phyloP scores from a whole-genome alignment of 108 stramenopile genomes.

The Schizochytrium sp. region DNA sequence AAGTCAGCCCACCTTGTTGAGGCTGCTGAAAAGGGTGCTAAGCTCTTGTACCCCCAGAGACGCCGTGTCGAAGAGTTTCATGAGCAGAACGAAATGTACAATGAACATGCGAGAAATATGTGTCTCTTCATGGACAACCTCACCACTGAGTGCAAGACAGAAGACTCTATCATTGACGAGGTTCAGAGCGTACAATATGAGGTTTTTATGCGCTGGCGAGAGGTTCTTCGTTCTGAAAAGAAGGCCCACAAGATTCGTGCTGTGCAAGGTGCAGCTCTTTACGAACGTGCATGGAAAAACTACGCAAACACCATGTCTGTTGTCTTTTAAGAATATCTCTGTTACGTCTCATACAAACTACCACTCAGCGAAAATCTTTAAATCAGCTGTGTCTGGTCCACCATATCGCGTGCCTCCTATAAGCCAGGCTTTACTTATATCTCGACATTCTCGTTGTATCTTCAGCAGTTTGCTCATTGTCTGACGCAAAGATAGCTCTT shows the following conservation, averaged over 20 bases:
- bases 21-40: not conserved
- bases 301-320: not conserved
- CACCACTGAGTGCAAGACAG: not conserved
- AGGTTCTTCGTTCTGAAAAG: not conserved
- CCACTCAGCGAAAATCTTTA: not conserved
- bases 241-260: not conserved
- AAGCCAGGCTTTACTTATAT: no score
- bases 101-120: not conserved
- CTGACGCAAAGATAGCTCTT: no score
- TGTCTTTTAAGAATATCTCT: not conserved
- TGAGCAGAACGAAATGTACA: not conserved
- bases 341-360: not conserved
- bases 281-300: not conserved
- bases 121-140: conserved; percentile 1
- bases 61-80: not conserved
- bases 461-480: no score
- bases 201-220: conserved; percentile 19
- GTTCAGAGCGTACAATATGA: not conserved
- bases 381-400: not conserved
- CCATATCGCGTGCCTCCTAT: no score
- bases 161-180: not conserved
- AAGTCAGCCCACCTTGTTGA: conserved; percentile 1
- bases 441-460: no score
- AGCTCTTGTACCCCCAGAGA: not conserved
- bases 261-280: not conserved